These are phyloP conservation scores for Graphilbum fragrans DNA, from an alignment of 2,329 filamentous ascomycete genomes.

Conservation along the genomic window DNA sequence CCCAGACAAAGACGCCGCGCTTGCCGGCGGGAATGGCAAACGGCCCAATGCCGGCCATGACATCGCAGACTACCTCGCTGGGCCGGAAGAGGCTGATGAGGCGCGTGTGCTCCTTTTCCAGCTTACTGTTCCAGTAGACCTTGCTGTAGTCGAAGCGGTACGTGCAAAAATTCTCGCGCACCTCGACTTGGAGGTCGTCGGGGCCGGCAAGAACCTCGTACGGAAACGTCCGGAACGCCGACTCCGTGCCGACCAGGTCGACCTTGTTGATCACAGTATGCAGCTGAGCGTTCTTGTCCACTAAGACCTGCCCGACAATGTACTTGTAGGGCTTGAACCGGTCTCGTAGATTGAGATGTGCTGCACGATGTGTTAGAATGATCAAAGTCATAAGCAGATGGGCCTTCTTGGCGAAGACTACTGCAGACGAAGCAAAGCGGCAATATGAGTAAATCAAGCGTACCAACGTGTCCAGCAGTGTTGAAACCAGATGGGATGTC, in stretches of 20 bases:
- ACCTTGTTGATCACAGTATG: constrained; percentile 93
- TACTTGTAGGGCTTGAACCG: constrained; percentile 76
- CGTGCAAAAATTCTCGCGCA: constrained; percentile 71
- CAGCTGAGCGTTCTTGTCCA: constrained; percentile 78
- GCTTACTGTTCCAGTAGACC: constrained; percentile 94
- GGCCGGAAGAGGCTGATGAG: constrained; percentile 64
- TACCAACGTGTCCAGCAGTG: constrained; percentile 74
- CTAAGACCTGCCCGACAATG: constrained; percentile 71
- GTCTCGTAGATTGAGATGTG: constrained; percentile 81
- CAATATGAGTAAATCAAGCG: background rate
- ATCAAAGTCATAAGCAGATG: constrained; percentile 5
- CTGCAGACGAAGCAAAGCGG: background rate
- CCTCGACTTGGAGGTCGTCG: constrained; percentile 71
- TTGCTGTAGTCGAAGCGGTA: constrained; percentile 92
- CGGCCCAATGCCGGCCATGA: constrained; percentile 94
- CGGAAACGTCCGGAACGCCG: constrained; percentile 79
- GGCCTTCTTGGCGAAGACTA: background rate
- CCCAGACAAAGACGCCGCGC: constrained; percentile 85
- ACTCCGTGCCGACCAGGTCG: constrained; percentile 74
- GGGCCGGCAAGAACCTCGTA: constrained; percentile 83
- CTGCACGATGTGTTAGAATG: constrained; percentile 24
- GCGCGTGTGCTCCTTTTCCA: constrained; percentile 80
- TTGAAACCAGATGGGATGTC: constrained; percentile 82
- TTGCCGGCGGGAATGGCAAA: constrained; percentile 89
- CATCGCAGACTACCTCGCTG: constrained; percentile 85